A percentile compares a stretch with the other conserved stretches of the same genome.
Evolutionary conservation across 2,329 filamentous ascomycete species (phyloP).

Genomic region (Talaromyces sp.): DNA sequence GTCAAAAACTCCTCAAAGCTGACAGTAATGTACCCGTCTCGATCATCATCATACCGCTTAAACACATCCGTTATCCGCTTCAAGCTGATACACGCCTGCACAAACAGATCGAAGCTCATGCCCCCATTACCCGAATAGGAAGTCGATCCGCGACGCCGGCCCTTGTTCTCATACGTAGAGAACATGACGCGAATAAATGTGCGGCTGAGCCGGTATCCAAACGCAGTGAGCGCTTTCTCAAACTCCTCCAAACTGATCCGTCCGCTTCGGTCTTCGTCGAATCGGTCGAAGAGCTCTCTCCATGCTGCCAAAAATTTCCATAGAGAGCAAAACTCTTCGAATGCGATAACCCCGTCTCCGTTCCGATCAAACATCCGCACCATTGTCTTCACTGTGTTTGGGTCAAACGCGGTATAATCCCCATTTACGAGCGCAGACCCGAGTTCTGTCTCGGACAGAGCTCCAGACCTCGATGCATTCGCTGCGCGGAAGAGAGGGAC

Average conservation of each 20-base stretch:
- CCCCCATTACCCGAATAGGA: slow-evolving; percentile 19
- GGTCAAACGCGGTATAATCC: slow-evolving; percentile 90
- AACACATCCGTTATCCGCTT: slow-evolving; percentile 99
- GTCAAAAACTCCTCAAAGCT: slow-evolving; percentile 78
- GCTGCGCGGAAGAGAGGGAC: slow-evolving; percentile 85
- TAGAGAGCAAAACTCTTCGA: slow-evolving; percentile 91
- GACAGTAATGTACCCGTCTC: slow-evolving; percentile 84
- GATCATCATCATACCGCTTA: slow-evolving; percentile 96
- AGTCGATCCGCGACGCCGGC: slow-evolving; percentile 34
- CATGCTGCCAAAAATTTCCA: slow-evolving; percentile 96
- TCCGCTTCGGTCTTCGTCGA: slow-evolving; percentile 81
- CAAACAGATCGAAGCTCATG: slow-evolving; percentile 93
- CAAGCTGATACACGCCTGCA: slow-evolving; percentile 92
- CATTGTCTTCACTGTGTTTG: slow-evolving; percentile 96
- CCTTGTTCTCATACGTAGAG: slow-evolving; percentile 70
- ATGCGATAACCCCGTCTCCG: slow-evolving; percentile 81
- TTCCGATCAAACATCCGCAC: slow-evolving; percentile 99
- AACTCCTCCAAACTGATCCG: slow-evolving; percentile 86
- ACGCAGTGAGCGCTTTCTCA: slow-evolving; percentile 81
- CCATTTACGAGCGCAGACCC: slow-evolving; percentile 90
- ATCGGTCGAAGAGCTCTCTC: slow-evolving; percentile 90
- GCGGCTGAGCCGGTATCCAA: slow-evolving; percentile 84
- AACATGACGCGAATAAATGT: slow-evolving; percentile 83
- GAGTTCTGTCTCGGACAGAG: slow-evolving; percentile 80
- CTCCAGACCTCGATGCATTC: slow-evolving; percentile 71